Conservation (phyloP, 2,329 filamentous ascomycete species). For the Orbilia javanica region DNA sequence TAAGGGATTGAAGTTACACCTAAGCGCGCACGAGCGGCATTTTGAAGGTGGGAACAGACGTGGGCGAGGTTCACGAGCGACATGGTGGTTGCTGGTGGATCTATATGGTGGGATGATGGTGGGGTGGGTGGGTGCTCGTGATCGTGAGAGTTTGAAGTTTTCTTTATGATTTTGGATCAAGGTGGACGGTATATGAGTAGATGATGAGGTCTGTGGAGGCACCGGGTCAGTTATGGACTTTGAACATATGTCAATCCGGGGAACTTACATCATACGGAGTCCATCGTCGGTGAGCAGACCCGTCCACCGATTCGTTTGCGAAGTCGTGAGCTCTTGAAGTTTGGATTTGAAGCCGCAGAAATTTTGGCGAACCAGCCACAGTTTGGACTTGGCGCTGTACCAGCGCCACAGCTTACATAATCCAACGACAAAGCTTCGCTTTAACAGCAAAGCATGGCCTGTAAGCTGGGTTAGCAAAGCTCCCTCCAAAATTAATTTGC, state of each 20-base stretch:
- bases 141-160: neutral
- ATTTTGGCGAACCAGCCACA: constrained; percentile 31
- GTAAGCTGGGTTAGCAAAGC: no score
- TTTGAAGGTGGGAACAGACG: constrained; percentile 91
- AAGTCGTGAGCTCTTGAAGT: neutral
- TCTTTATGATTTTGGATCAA: no score
- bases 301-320: constrained; percentile 27
- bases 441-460: no score
- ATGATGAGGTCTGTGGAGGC: constrained; percentile 15
- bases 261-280: constrained; percentile 46
- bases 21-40: constrained; percentile 84
- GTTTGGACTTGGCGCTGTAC: neutral
- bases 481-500: no score
- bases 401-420: neutral
- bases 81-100: constrained; percentile 68
- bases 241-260: neutral
- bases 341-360: constrained; percentile 30
- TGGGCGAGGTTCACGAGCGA: constrained; percentile 80
- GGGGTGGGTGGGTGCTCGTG: neutral
- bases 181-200: constrained; percentile 40
- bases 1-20: constrained; percentile 85
- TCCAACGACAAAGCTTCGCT: neutral
- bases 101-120: neutral
- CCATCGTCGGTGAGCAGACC: constrained; percentile 35
- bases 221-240: neutral